Conservation (phyloP, 2,329 filamentous ascomycete genomes). For the Alternaria consortialis region DNA sequence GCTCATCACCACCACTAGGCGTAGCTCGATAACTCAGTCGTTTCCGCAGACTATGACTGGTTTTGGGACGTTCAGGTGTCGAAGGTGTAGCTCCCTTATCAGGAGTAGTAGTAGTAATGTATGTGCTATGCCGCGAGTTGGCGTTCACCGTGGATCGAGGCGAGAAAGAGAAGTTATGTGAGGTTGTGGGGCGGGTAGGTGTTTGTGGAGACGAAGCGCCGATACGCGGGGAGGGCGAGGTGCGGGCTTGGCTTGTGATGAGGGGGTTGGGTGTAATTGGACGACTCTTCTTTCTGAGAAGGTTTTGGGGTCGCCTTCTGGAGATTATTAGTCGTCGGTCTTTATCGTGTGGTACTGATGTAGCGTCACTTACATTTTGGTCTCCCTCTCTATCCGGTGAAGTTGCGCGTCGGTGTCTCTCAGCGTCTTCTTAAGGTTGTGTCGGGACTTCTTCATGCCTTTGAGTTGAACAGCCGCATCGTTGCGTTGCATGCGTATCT, state of each 20-base stretch:
- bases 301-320: slow-evolving; percentile 18
- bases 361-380: slow-evolving; percentile 24
- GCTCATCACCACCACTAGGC: slow-evolving; percentile 14
- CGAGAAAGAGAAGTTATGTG: slow-evolving; percentile 1
- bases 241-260: not conserved
- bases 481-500: slow-evolving; percentile 44
- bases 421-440: slow-evolving; percentile 42
- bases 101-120: not conserved
- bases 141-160: slow-evolving; percentile 1
- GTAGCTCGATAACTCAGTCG: slow-evolving; percentile 16
- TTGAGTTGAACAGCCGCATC: slow-evolving; percentile 46
- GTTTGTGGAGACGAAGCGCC: slow-evolving; percentile 7
- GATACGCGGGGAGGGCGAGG: slow-evolving; percentile 4
- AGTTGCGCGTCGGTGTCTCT: slow-evolving; percentile 46
- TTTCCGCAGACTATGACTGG: slow-evolving; percentile 17
- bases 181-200: slow-evolving; percentile 13
- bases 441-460: slow-evolving; percentile 42
- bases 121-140: slow-evolving; percentile 3
- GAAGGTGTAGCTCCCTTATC: slow-evolving; percentile 12
- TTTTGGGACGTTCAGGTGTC: slow-evolving; percentile 24
- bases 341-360: not conserved
- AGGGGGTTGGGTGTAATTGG: slow-evolving; percentile 9
- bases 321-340: not conserved
- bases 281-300: slow-evolving; percentile 21
- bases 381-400: slow-evolving; percentile 40